These are phyloP conservation scores for Wallacemonas sp. DNA, from an alignment of 208 protist species.

Conservation along the genomic window DNA sequence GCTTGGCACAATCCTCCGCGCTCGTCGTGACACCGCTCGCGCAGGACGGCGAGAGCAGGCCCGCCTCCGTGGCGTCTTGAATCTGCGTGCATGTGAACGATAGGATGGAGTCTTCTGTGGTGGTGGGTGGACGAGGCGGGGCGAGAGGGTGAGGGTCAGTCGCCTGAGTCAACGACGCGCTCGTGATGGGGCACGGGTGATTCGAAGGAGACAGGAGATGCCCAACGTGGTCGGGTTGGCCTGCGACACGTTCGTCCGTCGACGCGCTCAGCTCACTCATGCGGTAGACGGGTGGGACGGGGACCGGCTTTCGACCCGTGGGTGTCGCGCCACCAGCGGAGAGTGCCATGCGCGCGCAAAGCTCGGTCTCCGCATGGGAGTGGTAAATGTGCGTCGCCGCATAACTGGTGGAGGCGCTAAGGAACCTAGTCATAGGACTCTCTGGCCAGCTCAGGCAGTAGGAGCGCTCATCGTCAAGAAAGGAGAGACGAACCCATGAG, in stretches of 20 bases:
- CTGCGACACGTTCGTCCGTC: background rate
- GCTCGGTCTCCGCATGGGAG: constrained; percentile 10
- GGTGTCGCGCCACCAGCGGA: background rate
- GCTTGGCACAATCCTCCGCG: constrained; percentile 6
- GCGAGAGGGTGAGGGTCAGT: constrained; percentile 32
- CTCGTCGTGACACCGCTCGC: background rate
- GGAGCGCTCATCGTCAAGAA: constrained; percentile 69
- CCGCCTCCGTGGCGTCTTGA: constrained; percentile 31
- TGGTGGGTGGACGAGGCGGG: constrained; percentile 39
- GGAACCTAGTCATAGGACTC: constrained; percentile 35
- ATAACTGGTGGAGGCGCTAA: constrained; percentile 23
- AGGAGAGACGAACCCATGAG: constrained; percentile 46
- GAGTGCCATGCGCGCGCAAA: constrained; percentile 3
- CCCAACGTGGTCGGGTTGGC: background rate
- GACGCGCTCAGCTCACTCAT: constrained; percentile 23
- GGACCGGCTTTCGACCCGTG: constrained; percentile 11
- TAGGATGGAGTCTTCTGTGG: constrained; percentile 71
- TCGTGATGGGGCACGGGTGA: background rate
- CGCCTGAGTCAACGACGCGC: background rate
- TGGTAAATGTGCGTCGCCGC: constrained; percentile 21
- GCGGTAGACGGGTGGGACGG: constrained; percentile 6
- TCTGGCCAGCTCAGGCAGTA: constrained; percentile 90
- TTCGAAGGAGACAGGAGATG: background rate
- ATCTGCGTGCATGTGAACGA: constrained; percentile 52
- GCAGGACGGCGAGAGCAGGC: constrained; percentile 27